phyloP scores from a whole-genome alignment of 371 early-diverging fungal species.

The Mucor plumbeus region DNA sequence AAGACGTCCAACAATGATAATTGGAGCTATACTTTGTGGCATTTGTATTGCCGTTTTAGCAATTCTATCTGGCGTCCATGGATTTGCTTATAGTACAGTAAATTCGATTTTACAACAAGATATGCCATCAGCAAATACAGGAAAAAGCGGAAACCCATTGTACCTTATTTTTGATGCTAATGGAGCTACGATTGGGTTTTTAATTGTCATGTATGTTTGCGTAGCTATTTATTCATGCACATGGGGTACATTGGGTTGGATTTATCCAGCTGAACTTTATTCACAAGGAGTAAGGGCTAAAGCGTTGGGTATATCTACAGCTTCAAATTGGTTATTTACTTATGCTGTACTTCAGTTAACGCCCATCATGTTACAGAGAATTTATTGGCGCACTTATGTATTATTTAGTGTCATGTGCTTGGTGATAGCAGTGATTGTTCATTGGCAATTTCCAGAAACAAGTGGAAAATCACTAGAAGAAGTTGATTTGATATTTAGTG shows the following conservation, averaged over 20 bases:
- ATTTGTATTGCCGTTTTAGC: constrained; percentile 57
- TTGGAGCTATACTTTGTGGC: constrained; percentile 55
- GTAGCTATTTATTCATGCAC: constrained; percentile 81
- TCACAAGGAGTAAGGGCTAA: constrained; percentile 80
- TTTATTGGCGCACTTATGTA: constrained; percentile 68
- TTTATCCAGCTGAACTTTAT: constrained; percentile 90
- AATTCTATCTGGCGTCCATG: constrained; percentile 55
- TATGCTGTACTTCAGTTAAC: constrained; percentile 67
- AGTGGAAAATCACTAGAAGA: constrained; percentile 65
- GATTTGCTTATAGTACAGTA: constrained; percentile 25
- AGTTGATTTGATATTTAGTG: constrained; percentile 53
- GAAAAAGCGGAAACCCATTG: constrained; percentile 29
- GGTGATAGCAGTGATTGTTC: constrained; percentile 62
- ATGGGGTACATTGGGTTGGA: constrained; percentile 95
- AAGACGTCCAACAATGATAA: constrained; percentile 60
- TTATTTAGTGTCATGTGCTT: constrained; percentile 70
- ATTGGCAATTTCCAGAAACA: constrained; percentile 84
- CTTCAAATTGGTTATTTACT: constrained; percentile 90
- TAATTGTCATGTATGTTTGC: constrained; percentile 74
- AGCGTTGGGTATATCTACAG: constrained; percentile 86
- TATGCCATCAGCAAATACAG: constrained; percentile 9
- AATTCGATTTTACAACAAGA: constrained; percentile 23
- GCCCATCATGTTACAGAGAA: constrained; percentile 66
- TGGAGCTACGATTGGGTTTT: constrained; percentile 57
- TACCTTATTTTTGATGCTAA: constrained; percentile 38